phyloP scores from a whole-genome alignment of 352 stramenopile genomes.

The Phytophthora macrochlamydospora region DNA sequence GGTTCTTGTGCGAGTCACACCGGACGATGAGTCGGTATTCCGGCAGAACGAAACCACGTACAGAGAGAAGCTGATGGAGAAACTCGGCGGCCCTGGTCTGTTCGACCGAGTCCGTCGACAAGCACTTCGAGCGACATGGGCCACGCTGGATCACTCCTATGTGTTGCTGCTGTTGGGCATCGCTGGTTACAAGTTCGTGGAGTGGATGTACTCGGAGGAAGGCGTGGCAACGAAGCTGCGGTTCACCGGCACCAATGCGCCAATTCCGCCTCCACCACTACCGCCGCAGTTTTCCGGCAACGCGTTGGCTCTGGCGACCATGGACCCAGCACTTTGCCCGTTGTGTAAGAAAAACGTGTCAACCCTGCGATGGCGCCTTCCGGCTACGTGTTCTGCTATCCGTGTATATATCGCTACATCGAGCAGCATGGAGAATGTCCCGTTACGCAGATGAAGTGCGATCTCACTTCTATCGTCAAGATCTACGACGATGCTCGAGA shows the following conservation, averaged over 20 bases:
- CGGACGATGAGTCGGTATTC: slow-evolving; percentile 67
- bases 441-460: slow-evolving; percentile 79
- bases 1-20: slow-evolving; percentile 71
- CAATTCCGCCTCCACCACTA: slow-evolving; percentile 74
- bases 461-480: slow-evolving; percentile 64
- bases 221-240: slow-evolving; percentile 62
- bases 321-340: slow-evolving; percentile 60
- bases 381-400: slow-evolving; percentile 87
- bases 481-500: slow-evolving; percentile 83
- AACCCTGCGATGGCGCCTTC: slow-evolving; percentile 79
- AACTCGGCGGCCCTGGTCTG: slow-evolving; percentile 49
- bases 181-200: slow-evolving; percentile 84
- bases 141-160: slow-evolving; percentile 81
- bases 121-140: slow-evolving; percentile 62
- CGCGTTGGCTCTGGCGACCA: slow-evolving; percentile 46
- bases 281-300: slow-evolving; percentile 69
- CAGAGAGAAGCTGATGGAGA: slow-evolving; percentile 52
- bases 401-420: slow-evolving; percentile 79
- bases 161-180: slow-evolving; percentile 78
- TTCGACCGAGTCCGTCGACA: slow-evolving; percentile 48
- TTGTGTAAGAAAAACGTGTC: slow-evolving; percentile 75
- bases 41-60: slow-evolving; percentile 63
- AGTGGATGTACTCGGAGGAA: slow-evolving; percentile 91
- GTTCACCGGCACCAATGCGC: slow-evolving; percentile 55
- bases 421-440: slow-evolving; percentile 74